A percentile compares a stretch with the other conserved stretches of the same genome.
Evolutionary conservation across 1,284 basidiomycete species (phyloP).

Genomic region (Cryptococcus depauperatus): DNA sequence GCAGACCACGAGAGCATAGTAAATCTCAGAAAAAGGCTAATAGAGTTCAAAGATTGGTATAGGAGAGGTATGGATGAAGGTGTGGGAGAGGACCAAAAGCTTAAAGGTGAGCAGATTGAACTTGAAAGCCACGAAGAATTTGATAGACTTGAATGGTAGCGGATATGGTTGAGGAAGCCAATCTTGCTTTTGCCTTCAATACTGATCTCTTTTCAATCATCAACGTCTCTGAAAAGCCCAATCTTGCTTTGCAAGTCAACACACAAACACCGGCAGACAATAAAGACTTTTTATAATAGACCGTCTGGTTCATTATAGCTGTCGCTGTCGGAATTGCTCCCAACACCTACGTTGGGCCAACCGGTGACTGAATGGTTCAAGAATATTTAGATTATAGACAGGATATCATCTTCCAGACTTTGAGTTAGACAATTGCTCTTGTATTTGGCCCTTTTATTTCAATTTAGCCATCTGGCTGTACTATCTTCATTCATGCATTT

Average conservation of each 20-base stretch:
- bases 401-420: too few species aligned
- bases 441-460: too few species aligned
- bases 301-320: conserved; percentile 16
- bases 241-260: neutral
- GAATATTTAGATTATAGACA: too few species aligned
- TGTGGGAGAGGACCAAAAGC: conserved; percentile 48
- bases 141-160: conserved; percentile 30
- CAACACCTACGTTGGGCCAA: conserved; percentile 15
- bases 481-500: too few species aligned
- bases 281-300: conserved; percentile 1
- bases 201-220: conserved; percentile 56
- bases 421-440: too few species aligned
- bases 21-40: conserved; percentile 46
- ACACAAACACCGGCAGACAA: neutral
- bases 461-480: too few species aligned
- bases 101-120: conserved; percentile 51
- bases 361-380: too few species aligned
- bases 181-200: conserved; percentile 61
- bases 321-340: conserved; percentile 12
- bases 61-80: conserved; percentile 62
- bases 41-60: conserved; percentile 69
- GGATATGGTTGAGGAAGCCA: conserved; percentile 56
- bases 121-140: neutral
- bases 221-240: conserved; percentile 15
- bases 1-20: conserved; percentile 48